Percentiles rank a stretch among this genome's conserved stretches.
These are phyloP conservation scores for Areca catechu DNA, from an alignment of 176 grass and related monocot genomes.

Conservation along the genomic window DNA sequence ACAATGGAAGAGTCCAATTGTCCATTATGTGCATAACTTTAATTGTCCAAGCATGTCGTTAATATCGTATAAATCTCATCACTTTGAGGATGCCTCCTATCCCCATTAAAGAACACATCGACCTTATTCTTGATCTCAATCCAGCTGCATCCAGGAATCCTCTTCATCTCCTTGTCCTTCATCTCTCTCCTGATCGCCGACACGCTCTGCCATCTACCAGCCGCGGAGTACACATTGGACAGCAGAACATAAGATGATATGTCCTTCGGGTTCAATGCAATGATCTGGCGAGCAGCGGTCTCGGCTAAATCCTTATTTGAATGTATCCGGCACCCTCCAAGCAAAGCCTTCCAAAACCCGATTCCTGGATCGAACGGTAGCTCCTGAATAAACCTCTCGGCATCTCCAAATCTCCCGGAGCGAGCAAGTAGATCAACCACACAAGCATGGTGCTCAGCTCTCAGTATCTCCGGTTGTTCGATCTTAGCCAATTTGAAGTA, in stretches of 20 bases:
- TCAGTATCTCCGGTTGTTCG: slow-evolving; percentile 39
- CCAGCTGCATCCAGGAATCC: slow-evolving; percentile 85
- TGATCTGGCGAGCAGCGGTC: slow-evolving; percentile 30
- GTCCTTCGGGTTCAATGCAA: slow-evolving; percentile 43
- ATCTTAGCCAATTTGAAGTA: slow-evolving; percentile 39
- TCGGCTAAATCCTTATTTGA: slow-evolving; percentile 43
- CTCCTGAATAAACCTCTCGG: slow-evolving; percentile 56
- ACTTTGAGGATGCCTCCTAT: slow-evolving; percentile 42
- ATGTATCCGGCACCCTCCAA: slow-evolving; percentile 57
- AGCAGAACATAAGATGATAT: slow-evolving; percentile 72
- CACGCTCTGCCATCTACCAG: slow-evolving; percentile 51
- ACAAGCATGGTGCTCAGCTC: slow-evolving; percentile 68
- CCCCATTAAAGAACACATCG: slow-evolving; percentile 76
- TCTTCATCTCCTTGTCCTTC: slow-evolving; percentile 72
- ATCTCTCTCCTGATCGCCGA: slow-evolving; percentile 70
- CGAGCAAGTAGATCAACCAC: slow-evolving; percentile 66
- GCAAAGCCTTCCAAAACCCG: slow-evolving; percentile 76
- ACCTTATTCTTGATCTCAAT: slow-evolving; percentile 63
- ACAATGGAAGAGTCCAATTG: too few relatives aligned
- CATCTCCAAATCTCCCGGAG: slow-evolving; percentile 40
- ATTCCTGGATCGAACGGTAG: slow-evolving; percentile 65
- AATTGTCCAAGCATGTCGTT: slow-evolving; percentile 23
- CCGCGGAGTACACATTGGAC: slow-evolving; percentile 66
- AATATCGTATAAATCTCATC: slow-evolving; percentile 67
- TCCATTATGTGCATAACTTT: too few relatives aligned